Evolutionary conservation across 2,329 filamentous ascomycete genomes (phyloP).

Genomic region (Pseudocercospora fuligena): DNA sequence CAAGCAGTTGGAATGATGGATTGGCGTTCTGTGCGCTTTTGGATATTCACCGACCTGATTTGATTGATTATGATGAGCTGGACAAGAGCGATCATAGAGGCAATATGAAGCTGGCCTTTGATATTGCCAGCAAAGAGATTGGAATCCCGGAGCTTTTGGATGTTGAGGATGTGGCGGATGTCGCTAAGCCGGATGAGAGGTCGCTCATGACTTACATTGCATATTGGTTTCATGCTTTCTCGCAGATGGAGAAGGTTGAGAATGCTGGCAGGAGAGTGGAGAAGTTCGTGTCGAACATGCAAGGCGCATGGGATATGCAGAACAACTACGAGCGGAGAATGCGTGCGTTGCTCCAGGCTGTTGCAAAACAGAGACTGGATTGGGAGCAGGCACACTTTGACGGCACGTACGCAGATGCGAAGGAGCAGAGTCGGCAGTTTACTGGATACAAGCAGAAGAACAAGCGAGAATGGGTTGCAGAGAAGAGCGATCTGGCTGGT

Average conservation of each 20-base stretch:
- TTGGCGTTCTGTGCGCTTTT: slow-evolving; percentile 94
- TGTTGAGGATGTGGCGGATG: slow-evolving; percentile 97
- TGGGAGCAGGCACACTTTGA: slow-evolving; percentile 86
- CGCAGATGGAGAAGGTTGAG: slow-evolving; percentile 97
- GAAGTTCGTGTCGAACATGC: slow-evolving; percentile 99
- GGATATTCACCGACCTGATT: slow-evolving; percentile 93
- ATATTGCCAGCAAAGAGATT: slow-evolving; percentile 94
- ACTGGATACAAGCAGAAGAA: slow-evolving; percentile 85
- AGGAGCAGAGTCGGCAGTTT: slow-evolving; percentile 81
- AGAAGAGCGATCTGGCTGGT: slow-evolving; percentile 94
- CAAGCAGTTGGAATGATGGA: slow-evolving; percentile 94
- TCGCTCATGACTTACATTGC: slow-evolving; percentile 99
- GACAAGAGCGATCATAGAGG: slow-evolving; percentile 93
- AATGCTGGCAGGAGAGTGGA: slow-evolving; percentile 95
- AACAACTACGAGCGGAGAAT: slow-evolving; percentile 92
- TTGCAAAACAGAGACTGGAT: slow-evolving; percentile 71
- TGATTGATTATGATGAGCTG: slow-evolving; percentile 94
- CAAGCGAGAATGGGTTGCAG: slow-evolving; percentile 95
- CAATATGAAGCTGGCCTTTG: slow-evolving; percentile 98
- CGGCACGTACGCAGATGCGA: slow-evolving; percentile 90
- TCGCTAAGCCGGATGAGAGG: slow-evolving; percentile 92
- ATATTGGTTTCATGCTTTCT: slow-evolving; percentile 99
- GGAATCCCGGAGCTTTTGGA: slow-evolving; percentile 94
- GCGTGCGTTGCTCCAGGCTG: slow-evolving; percentile 76
- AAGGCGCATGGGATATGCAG: slow-evolving; percentile 99